Base-by-base conservation (phyloP, 495 filamentous ascomycete species). In the Astrothelium macrocarpum region DNA sequence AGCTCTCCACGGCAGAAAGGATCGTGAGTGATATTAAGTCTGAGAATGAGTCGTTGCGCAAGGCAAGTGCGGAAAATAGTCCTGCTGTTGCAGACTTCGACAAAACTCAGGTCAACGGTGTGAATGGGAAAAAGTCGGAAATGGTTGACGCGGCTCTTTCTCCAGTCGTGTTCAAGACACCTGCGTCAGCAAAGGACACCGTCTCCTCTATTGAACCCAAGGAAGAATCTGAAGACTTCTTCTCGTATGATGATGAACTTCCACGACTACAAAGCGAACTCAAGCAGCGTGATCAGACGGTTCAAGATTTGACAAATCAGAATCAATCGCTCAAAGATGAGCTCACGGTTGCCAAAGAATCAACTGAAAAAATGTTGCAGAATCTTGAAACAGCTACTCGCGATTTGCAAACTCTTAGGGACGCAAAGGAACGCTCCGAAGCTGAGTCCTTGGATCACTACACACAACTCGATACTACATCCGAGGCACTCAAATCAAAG, bases 191-290 rank as follows among this genome's bases (percentile, higher is more conserved):
- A 0, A 26, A 56, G 25, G 49, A 56, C 26, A 5, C 25, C 49
- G 2, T 73, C 72, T 14, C 74, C 77, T 14, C 75, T 2, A 69
- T 79, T 23, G 82, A 81, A 62, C 82, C 80, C 28, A 75, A 80
- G 16, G 79, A 75, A 69, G 72, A 77, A 42, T 79, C 78, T 59
- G 90, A 93, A 69, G 90, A 96, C 26, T 87, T 96, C 75, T 96
- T 96, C 75, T 94, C 90, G 7, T 95, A 90, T 65, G 89, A 91
- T 62, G 82, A 82, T 45, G 89, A 93, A 71, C 75, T 91, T 45
- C 62, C 43, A 20, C 29, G 49, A 29, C 59, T 60, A 2, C 59
- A 60, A 20, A 36, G 16, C 28, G 59, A 60, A 26, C 59, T 60
- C 59, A 43, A 60, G 25, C 32, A 36, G 59, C 32, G 32, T n/a